Base-by-base conservation (phyloP, 352 stramenopile genomes). In the Phytopythium ostracodes region DNA sequence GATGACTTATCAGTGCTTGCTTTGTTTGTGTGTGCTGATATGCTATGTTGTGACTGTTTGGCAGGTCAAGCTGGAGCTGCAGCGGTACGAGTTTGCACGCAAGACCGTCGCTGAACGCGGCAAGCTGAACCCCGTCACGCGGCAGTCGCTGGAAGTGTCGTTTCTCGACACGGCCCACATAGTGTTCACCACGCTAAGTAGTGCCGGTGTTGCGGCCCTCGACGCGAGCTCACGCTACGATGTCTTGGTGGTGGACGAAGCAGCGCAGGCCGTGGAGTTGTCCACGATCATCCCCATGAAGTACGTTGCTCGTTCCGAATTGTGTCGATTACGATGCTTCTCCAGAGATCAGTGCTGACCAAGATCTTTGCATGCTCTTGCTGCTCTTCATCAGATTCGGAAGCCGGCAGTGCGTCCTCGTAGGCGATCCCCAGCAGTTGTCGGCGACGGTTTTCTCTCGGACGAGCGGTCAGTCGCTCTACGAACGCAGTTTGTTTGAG, bases 341-440 rank as follows among this genome's bases (percentile, higher is more conserved):
- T 11, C 7, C 7, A 6, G 29, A 24, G 42, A 25, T 25, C 8
- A 38, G 9, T 22, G 27, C 36, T 56, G 27, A 42, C 50, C 20
- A 33, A 18, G 8, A n/a, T 42, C 0, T 31, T 18, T 59, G 49
- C 49, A 25, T 56, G 25, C 12, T 7, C 12, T 51, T 59, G 3
- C 31, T 25, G 42, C 43, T 29, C 55, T 9, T 24, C 47, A 20
- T 3, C 57, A 95, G 86, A 47, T 95, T 96, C 65, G 89, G 89
- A 17, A 95, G 89, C 60, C 84, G 78, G 15, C 89, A 97, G 61
- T 97, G 89, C 49, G 91, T 98, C 15, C 76, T 98, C 9, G 93
- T 98, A 4, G 93, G 93, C 24, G 93, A 98, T 68, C 93, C 92
- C 0, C 91, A 98, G 65, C 93, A 98, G 62, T 75, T 98, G 20